phyloP scores from a whole-genome alignment of 2,329 filamentous ascomycete species.

The Venturia nashicola region DNA sequence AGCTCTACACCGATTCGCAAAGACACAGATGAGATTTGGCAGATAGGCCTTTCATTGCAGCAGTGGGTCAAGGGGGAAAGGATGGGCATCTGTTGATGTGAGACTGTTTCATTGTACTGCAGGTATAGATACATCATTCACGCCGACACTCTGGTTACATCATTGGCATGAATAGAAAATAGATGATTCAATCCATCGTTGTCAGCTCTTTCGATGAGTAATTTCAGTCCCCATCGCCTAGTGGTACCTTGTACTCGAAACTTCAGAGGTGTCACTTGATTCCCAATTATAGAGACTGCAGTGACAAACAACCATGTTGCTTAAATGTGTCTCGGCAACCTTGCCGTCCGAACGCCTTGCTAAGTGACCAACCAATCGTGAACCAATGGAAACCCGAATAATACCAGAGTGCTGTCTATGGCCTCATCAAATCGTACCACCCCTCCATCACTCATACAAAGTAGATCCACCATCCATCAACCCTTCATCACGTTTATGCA shows the following conservation, averaged over 20 bases:
- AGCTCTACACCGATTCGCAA: conserved; percentile 71
- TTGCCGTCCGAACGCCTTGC: not conserved
- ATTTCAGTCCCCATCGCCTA: too few species aligned
- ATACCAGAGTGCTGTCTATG: not conserved
- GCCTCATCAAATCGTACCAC: not conserved
- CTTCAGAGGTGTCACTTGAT: too few species aligned
- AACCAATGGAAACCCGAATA: not conserved
- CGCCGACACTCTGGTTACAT: not conserved
- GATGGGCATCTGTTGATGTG: not conserved
- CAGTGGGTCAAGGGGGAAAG: not conserved
- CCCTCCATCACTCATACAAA: not conserved
- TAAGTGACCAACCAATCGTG: not conserved
- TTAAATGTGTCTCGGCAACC: not conserved
- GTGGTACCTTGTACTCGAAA: too few species aligned
- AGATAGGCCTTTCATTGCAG: not conserved
- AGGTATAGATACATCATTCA: not conserved
- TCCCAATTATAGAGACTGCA: too few species aligned
- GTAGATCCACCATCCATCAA: not conserved
- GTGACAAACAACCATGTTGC: not conserved
- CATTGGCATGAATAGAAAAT: not conserved
- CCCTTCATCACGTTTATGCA: not conserved
- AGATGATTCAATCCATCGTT: not conserved
- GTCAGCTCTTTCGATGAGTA: too few species aligned
- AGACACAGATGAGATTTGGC: conserved; percentile 80
- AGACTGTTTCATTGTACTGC: not conserved